Evolutionary conservation across 306 rosid genomes (phyloP).

Genomic region (Prunus persica): Prunus_persica_NCBIv2 NC_034015.1:11097501-11098000

Average conservation of each 20-base stretch:
- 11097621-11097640: background rate
- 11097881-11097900: constrained; percentile 30
- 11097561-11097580: background rate
- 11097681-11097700: constrained; percentile 56
- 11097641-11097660: constrained; percentile 17
- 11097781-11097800: constrained; percentile 41
- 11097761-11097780: constrained; percentile 38
- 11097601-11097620: background rate
- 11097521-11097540: background rate
- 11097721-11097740: constrained; percentile 26
- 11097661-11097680: constrained; percentile 28
- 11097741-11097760: constrained; percentile 27
- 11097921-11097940: background rate
- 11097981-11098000: constrained; percentile 96
- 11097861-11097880: constrained; percentile 31
- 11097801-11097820: constrained; percentile 36
- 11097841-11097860: constrained; percentile 6
- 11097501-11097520: background rate
- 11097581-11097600: background rate
- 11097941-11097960: constrained; percentile 9
- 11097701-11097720: constrained; percentile 51
- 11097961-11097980: constrained; percentile 19
- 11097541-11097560: background rate
- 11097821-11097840: constrained; percentile 15
- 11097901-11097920: constrained; percentile 25